These are phyloP conservation scores for Sclerotinia glacialis DNA, from an alignment of 2,329 filamentous ascomycete genomes.

Conservation along the genomic window DNA sequence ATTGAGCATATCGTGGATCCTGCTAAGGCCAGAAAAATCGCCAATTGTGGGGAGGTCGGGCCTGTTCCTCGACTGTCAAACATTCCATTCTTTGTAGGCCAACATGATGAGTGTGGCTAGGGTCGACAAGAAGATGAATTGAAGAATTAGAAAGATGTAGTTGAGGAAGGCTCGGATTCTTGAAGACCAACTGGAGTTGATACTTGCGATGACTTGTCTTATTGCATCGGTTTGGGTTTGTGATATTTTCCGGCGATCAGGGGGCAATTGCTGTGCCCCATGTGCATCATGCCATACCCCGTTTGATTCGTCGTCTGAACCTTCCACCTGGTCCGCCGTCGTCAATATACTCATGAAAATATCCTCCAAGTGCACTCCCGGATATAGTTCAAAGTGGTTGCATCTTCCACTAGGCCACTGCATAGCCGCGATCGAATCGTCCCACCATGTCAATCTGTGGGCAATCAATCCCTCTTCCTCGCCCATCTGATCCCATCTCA, in stretches of 20 bases:
- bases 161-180: constrained; percentile 9
- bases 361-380: constrained; percentile 10
- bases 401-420: constrained; percentile 11
- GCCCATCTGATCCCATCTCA: constrained; percentile 19
- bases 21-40: not conserved
- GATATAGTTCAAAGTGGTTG: constrained; percentile 12
- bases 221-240: not conserved
- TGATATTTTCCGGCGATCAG: not conserved
- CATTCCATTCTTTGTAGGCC: not conserved
- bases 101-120: constrained; percentile 4
- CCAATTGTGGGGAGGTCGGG: not conserved
- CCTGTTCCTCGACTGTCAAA: constrained; percentile 3
- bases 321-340: not conserved
- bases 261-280: not conserved
- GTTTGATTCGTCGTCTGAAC: not conserved
- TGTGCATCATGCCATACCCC: constrained; percentile 5
- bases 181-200: not conserved
- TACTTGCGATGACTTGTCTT: not conserved
- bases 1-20: not conserved
- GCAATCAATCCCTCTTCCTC: constrained; percentile 6
- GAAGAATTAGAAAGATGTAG: constrained; percentile 2
- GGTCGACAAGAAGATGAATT: not conserved
- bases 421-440: constrained; percentile 14
- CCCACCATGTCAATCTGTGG: constrained; percentile 17
- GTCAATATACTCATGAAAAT: constrained; percentile 16